Base-by-base conservation (phyloP, 768 basidiomycete genomes). In the Pleurotus djamor region DNA sequence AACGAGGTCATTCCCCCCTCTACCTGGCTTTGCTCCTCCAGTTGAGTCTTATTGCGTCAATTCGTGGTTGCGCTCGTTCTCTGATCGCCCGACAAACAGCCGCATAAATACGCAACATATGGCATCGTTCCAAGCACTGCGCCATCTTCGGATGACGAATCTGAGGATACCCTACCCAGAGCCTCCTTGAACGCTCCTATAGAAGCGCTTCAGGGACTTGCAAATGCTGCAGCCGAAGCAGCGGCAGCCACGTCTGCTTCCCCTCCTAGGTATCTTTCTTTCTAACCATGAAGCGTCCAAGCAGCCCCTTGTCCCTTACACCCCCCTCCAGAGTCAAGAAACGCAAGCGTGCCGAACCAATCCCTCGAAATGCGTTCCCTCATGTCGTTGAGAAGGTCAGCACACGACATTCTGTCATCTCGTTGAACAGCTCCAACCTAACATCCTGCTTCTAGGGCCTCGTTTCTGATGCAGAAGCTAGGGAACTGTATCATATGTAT, bases 151-250 rank as follows among this genome's bases (percentile, higher is more conserved):
- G 93, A 95, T 61, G 94, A 94, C 68, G 94, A 95, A 72, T 92
- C 91, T 0, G 93, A 96, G 67, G 93, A 95, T 54, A 89, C 93
- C 0, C 77, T 96, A 10, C 91, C 94, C 13, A 83, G 93, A 36
- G 83, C 89, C 41, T 85, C 91, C 35, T 77, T 97, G 62, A 94
- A 91, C 62, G 94, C 95, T 0, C 96, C 96, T 1, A 96, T 96
- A 58, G 94, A 97, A 68, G 96, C 96, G 10, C 77, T 98, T 37
- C 94, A 97, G 69, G 93, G 94, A 2, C 79, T 97, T 54, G 96
- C 96, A 33, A 95, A 97, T 69, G 96, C 95, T 1, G 96, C 96
- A 5, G 95, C 93, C 32, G 95, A 96, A 72, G 92, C 95, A 5
- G 92, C 93, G 0, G 89, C 91, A 9, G 91, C 83, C 3, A 85